Evolutionary conservation across 768 basidiomycete species (phyloP).

Genomic region (Kwoniella sp.): DNA sequence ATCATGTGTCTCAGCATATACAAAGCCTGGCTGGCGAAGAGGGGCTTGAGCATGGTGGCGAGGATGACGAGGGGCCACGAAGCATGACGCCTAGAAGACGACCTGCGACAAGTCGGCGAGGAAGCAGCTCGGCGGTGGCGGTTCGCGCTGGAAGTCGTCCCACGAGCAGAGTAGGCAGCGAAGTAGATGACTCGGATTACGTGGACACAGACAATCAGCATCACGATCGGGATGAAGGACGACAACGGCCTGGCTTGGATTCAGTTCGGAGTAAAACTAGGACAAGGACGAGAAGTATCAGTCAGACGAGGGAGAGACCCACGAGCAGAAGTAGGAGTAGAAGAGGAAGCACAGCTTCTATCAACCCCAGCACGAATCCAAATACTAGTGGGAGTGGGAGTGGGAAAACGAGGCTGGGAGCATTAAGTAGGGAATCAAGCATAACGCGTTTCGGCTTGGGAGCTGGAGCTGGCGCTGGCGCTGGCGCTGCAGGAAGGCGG

Average conservation of each 20-base stretch:
- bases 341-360: not conserved
- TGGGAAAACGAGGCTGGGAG: not conserved
- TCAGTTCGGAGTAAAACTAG: no score
- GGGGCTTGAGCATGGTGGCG: no score
- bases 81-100: not conserved
- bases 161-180: constrained; percentile 1
- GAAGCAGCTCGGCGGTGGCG: not conserved
- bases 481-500: constrained; percentile 18
- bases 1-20: constrained; percentile 55
- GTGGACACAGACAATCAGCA: not conserved
- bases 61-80: not conserved
- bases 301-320: not conserved
- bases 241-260: not conserved
- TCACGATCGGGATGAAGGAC: not conserved
- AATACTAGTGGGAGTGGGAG: not conserved
- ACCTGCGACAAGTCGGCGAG: not conserved
- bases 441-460: no score
- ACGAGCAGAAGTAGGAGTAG: constrained; percentile 1
- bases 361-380: constrained; percentile 17
- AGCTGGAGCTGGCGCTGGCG: no score
- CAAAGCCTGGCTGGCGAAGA: no score
- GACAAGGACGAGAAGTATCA: not conserved
- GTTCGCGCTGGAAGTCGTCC: not conserved
- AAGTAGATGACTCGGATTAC: not conserved
- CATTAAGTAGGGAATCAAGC: not conserved